These are phyloP conservation scores for Pyrus bretschneideri DNA, from an alignment of 306 rosid species.

Conservation along the genomic window DNA sequence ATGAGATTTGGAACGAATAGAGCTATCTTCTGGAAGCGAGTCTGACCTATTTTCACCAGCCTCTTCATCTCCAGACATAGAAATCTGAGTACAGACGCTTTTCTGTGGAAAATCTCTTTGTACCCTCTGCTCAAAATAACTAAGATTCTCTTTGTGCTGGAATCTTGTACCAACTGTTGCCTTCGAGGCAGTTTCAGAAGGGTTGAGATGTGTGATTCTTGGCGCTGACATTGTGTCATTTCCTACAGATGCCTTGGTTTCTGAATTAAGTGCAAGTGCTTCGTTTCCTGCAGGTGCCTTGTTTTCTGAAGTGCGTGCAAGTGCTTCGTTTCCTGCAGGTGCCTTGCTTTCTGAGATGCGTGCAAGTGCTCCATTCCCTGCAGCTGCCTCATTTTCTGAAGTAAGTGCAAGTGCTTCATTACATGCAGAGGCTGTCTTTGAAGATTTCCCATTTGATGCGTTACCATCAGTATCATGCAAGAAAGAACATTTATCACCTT, in stretches of 20 bases:
- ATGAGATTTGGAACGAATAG: constrained; percentile 29
- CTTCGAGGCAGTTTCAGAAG: constrained; percentile 28
- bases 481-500: constrained; percentile 70
- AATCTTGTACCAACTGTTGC: constrained; percentile 18
- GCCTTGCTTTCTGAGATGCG: constrained; percentile 32
- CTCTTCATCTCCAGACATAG: constrained; percentile 41
- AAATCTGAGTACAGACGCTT: constrained; percentile 18
- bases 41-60: constrained; percentile 23
- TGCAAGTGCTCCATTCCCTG: constrained; percentile 27
- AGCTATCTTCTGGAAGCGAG: constrained; percentile 33
- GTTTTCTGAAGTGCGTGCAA: constrained; percentile 29
- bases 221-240: constrained; percentile 29
- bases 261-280: constrained; percentile 20
- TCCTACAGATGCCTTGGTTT: constrained; percentile 34
- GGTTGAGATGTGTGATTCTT: constrained; percentile 14
- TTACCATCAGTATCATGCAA: constrained; percentile 48
- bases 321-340: constrained; percentile 26
- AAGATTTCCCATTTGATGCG: constrained; percentile 27
- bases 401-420: constrained; percentile 24
- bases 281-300: constrained; percentile 32
- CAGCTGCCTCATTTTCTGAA: constrained; percentile 33
- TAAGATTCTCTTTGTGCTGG: constrained; percentile 29
- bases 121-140: constrained; percentile 4
- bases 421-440: constrained; percentile 35
- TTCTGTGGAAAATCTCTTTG: constrained; percentile 27